These are phyloP conservation scores for Xylaria digitata DNA, from an alignment of 2,329 filamentous ascomycete genomes.

Conservation along the genomic window DNA sequence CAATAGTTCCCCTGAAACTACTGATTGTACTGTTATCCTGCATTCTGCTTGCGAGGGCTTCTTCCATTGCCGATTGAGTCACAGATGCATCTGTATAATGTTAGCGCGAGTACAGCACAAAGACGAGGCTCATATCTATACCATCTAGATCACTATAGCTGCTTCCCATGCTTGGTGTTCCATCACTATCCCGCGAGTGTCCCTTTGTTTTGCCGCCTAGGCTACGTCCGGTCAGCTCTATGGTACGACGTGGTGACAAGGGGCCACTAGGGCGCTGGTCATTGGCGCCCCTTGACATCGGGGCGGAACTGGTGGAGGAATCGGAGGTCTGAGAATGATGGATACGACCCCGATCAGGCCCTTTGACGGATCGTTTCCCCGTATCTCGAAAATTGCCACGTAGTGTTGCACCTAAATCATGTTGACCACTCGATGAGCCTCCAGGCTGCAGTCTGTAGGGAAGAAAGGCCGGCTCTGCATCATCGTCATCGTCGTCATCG, in stretches of 20 bases:
- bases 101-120: conserved; percentile 30
- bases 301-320: conserved; percentile 68
- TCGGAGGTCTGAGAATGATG: conserved; percentile 69
- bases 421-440: conserved; percentile 45
- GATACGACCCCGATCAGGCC: conserved; percentile 48
- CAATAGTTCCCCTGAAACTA: conserved; percentile 75
- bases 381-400: conserved; percentile 57
- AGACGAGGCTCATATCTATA: conserved; percentile 49
- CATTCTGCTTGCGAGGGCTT: conserved; percentile 79
- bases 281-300: conserved; percentile 49
- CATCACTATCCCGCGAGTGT: conserved; percentile 73
- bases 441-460: conserved; percentile 55
- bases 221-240: conserved; percentile 67
- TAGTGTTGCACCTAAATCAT: conserved; percentile 65
- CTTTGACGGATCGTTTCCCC: conserved; percentile 50
- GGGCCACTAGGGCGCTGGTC: conserved; percentile 57
- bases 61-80: conserved; percentile 82
- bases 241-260: conserved; percentile 68
- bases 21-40: conserved; percentile 67
- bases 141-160: conserved; percentile 89
- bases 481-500: conserved; percentile 66
- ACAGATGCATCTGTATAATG: conserved; percentile 75
- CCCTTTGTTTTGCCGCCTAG: conserved; percentile 63
- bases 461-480: conserved; percentile 67
- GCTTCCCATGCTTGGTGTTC: conserved; percentile 83